Percentiles rank a stretch among this genome's conserved stretches.
phyloP scores from a whole-genome alignment of 2,329 filamentous ascomycete species.

The Fusarium armeniacum region DNA sequence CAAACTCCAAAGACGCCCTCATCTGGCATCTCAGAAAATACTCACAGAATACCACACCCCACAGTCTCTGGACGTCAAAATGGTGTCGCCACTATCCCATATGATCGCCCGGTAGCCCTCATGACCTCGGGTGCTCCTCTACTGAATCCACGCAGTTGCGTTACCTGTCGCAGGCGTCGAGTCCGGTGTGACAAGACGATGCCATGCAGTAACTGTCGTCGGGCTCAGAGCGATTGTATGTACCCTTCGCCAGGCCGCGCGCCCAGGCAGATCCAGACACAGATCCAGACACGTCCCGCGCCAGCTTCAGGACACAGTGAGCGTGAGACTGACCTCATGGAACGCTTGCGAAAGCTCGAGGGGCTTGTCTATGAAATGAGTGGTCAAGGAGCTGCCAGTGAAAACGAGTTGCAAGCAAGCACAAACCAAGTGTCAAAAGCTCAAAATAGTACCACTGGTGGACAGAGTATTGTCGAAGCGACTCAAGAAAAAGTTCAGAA shows the following conservation, averaged over 20 bases:
- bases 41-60: conserved; percentile 14
- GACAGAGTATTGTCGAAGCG: conserved; percentile 30
- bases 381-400: conserved; percentile 58
- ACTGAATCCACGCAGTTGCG: conserved; percentile 63
- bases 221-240: conserved; percentile 77
- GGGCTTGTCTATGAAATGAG: conserved; percentile 78
- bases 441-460: conserved; percentile 1
- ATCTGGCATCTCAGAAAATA: conserved; percentile 24
- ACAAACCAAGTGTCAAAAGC: conserved; percentile 2
- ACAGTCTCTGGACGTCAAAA: conserved; percentile 23
- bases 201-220: conserved; percentile 66
- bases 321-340: conserved; percentile 75
- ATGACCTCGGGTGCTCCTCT: conserved; percentile 49
- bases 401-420: neutral
- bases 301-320: conserved; percentile 68
- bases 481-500: conserved; percentile 31
- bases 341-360: conserved; percentile 78
- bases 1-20: conserved; percentile 24
- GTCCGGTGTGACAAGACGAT: conserved; percentile 83
- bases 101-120: conserved; percentile 38
- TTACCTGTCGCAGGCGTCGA: conserved; percentile 68
- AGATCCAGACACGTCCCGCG: conserved; percentile 62
- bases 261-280: conserved; percentile 73
- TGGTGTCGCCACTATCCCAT: conserved; percentile 33
- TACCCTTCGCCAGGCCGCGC: conserved; percentile 81